A percentile compares a stretch with the other conserved stretches of the same genome.
These are phyloP conservation scores for Chlorencoelia australis DNA, from an alignment of 2,329 filamentous ascomycete species.

Conservation along the genomic window DNA sequence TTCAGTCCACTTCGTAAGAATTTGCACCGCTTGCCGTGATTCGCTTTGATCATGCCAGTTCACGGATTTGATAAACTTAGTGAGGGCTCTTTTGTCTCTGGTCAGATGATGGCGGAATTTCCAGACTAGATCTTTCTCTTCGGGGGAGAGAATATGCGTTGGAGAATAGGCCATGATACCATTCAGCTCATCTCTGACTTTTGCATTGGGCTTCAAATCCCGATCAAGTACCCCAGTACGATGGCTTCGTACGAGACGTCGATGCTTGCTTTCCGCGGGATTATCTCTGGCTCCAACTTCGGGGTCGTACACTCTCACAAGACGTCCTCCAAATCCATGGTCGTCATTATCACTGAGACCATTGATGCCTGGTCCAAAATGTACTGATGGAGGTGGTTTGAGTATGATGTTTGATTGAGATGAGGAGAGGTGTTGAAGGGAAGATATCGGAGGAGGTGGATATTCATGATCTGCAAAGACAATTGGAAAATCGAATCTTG, in stretches of 20 bases:
- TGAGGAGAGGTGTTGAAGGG: slow-evolving; percentile 52
- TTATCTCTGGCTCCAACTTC: slow-evolving; percentile 86
- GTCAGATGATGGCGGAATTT: slow-evolving; percentile 93
- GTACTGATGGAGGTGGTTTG: slow-evolving; percentile 78
- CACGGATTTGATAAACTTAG: slow-evolving; percentile 96
- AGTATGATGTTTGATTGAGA: slow-evolving; percentile 60
- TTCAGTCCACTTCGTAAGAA: slow-evolving; percentile 88
- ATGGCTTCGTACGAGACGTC: slow-evolving; percentile 77
- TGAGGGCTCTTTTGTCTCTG: slow-evolving; percentile 82
- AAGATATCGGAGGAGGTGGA: slow-evolving; percentile 70
- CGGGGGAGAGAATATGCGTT: slow-evolving; percentile 74
- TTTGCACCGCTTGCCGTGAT: slow-evolving; percentile 77
- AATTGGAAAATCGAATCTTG: slow-evolving; percentile 89
- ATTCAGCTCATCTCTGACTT: slow-evolving; percentile 89
- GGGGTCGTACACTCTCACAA: slow-evolving; percentile 86
- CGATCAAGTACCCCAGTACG: slow-evolving; percentile 90
- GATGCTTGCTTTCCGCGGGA: slow-evolving; percentile 89
- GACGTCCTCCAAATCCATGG: slow-evolving; percentile 41
- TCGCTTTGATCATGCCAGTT: slow-evolving; percentile 85
- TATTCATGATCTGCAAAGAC: slow-evolving; percentile 96
- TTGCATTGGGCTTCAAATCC: slow-evolving; percentile 91
- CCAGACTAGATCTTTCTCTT: slow-evolving; percentile 96
- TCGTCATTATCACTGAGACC: slow-evolving; percentile 43
- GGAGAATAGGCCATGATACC: slow-evolving; percentile 85
- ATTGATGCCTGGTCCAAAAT: slow-evolving; percentile 82